Evolutionary conservation across 202 grass and related monocot species (phyloP), one percentile per base, ranked within the genome.

Genomic region (Eragrostis tef): DNA sequence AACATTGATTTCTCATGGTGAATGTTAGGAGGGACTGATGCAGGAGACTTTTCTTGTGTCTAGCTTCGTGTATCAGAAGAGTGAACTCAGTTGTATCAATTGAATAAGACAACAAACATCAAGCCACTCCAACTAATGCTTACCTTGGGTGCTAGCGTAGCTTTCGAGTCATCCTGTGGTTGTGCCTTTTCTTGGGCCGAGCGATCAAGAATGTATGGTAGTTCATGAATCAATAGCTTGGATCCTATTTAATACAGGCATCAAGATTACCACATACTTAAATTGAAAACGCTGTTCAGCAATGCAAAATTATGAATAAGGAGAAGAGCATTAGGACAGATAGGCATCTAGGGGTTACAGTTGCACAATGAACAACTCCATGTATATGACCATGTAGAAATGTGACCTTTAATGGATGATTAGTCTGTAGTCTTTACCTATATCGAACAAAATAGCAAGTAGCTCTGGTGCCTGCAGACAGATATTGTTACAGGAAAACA

Each of bases 101-200:
- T 64, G 24, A 56, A 46, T 66, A 71, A 44, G 15, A 79, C 1
- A 41, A n/a, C 48, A 48, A 22, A 77, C 1, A 64, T 77, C 25
- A 57, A 34, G 27, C 46, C 44, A 21, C 21, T 63, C 17, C 19
- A 48, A 31, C 49, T 7, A 43, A 46, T 70, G 48, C 50, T 36
- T 84, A 94, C 92, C 90, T 98, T 98, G 44, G 90, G 88, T 73
- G 92, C 94, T 58, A 91, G 20, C 52, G 94, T 94, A 73, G 88
- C 86, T 91, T 93, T 91, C 44, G 90, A 91, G 69, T 94, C 92
- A 90, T 93, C 92, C 42, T 98, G 94, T 84, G 86, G 84, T 63
- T 82, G 80, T 86, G 94, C 88, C 75, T 84, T 94, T 64, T 87
- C 79, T 87, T 86, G 91, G 82, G 94, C 86, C 0, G 90, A 91